These are phyloP conservation scores for Trifolium subterraneum DNA, from an alignment of 306 rosid species.

Conservation along the genomic window DNA sequence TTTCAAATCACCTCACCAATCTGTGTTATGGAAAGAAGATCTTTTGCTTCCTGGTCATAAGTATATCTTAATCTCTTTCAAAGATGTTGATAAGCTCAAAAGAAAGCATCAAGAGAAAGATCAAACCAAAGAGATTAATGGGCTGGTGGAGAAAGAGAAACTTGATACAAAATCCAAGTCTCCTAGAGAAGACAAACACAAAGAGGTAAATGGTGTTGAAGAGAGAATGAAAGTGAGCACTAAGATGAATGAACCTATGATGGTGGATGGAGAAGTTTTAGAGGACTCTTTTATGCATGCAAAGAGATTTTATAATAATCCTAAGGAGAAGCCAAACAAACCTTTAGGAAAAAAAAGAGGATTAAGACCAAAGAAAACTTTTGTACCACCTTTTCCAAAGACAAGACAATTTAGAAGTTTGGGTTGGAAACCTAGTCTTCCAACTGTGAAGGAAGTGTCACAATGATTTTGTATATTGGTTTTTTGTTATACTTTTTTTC, in stretches of 20 bases:
- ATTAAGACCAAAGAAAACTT: constrained; percentile 59
- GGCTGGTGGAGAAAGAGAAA: constrained; percentile 20
- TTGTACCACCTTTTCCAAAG: constrained; percentile 68
- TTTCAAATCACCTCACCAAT: constrained; percentile 63
- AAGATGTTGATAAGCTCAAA: constrained; percentile 62
- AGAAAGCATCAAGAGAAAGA: constrained; percentile 40
- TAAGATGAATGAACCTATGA: constrained; percentile 4
- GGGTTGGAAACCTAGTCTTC: constrained; percentile 84
- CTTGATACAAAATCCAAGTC: constrained; percentile 42
- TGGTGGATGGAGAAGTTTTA: constrained; percentile 20
- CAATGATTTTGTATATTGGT: constrained; percentile 52
- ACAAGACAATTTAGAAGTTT: constrained; percentile 43
- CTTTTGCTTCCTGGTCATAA: constrained; percentile 67
- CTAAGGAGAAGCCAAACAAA: constrained; percentile 46
- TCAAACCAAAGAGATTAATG: constrained; percentile 21
- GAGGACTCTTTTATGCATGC: constrained; percentile 50
- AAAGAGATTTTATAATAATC: constrained; percentile 47
- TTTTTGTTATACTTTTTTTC: constrained; percentile 22
- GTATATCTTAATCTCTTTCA: constrained; percentile 55
- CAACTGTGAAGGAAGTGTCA: constrained; percentile 73
- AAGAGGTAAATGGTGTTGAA: constrained; percentile 18
- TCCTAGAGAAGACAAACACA: constrained; percentile 35
- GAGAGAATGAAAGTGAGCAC: constrained; percentile 28
- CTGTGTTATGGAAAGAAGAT: constrained; percentile 59
- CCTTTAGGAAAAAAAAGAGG: constrained; percentile 49